Base-by-base conservation (phyloP, 2,329 filamentous ascomycete species). In the Clonostachys chloroleuca region DNA sequence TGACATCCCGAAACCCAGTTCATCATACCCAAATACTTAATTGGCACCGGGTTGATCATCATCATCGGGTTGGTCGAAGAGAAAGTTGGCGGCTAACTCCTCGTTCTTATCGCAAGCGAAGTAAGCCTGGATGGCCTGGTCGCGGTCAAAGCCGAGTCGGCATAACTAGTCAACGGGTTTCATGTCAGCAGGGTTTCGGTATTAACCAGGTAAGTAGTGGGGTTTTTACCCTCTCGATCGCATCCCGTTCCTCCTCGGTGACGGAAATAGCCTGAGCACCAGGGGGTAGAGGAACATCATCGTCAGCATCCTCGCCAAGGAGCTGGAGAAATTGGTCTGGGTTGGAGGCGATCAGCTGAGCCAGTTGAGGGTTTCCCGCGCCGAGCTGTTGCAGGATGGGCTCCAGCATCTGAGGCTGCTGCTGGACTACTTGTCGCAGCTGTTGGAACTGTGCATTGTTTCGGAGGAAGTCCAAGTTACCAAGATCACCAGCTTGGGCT, bases 91-190 rank as follows among this genome's bases (percentile, higher is more conserved):
- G 1, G 94, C 94, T 45, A 99, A 78, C 70, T 99, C 94, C 72
- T 99, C 94, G 67, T 99, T 97, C 81, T 97, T 99, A 70, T 99
- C 94, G 68, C 94, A 99, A 34, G 94, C 94, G 65, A 99, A 99
- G 73, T 97, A 99, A 24, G 94, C 94, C 72, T 99, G 92, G 56
- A 97, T 96, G 45, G 94, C 94, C 58, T 91, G 83, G 58, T 97
- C 91, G 50, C 92, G 85, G 59, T 92, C 84, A 65, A 99, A 99
- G 35, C 94, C 94, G 41, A 99, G 84, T 53, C 88, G 87, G 72
- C 90, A 96, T 62, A 99, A 77, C 89, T 95, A 54, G 13, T 34
- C 12, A 12, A 39, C 48, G 37, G 36, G 33, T 39, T 20, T 10
- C 5, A 24, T 7, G 20, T n/a, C 5, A 14, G 18, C 33, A 10